A percentile compares a stretch with the other conserved stretches of the same genome.
Conservation (phyloP, 1,284 basidiomycete genomes). For the Melampsora americana region DNA sequence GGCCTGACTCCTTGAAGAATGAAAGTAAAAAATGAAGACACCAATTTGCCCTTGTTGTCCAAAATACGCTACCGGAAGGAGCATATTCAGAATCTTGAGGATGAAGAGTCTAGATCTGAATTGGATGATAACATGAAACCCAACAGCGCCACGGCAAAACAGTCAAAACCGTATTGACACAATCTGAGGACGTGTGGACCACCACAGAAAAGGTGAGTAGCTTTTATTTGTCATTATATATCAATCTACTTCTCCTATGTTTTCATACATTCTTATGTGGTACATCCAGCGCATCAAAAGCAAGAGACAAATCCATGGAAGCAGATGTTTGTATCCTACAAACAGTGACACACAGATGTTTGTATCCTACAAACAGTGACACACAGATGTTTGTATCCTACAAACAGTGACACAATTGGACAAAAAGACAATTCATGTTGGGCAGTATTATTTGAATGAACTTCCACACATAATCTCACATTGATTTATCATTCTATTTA, state of each 20-base stretch:
- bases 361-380: background rate
- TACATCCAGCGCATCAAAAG: background rate
- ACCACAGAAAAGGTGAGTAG: too few relatives aligned
- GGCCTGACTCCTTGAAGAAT: background rate
- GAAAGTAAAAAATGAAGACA: background rate
- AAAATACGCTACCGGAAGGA: too few relatives aligned
- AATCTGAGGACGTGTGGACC: too few relatives aligned
- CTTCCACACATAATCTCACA: background rate
- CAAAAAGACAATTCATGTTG: background rate
- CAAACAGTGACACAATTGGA: background rate
- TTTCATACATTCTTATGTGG: too few relatives aligned
- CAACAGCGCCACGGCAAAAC: too few relatives aligned
- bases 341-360: too few relatives aligned
- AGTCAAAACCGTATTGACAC: too few relatives aligned
- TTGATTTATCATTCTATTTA: background rate
- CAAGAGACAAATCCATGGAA: background rate
- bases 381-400: background rate
- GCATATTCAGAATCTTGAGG: too few relatives aligned
- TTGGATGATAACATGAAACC: too few relatives aligned
- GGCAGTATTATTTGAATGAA: background rate
- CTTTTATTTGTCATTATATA: too few relatives aligned
- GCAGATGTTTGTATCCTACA: background rate
- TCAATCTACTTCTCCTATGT: too few relatives aligned
- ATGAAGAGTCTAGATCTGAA: too few relatives aligned
- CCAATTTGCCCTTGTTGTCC: background rate